Evolutionary conservation across 192 early-diverging fungal genomes (phyloP), one percentile per base, ranked within the genome.

Genomic region (Entomortierella beljakovae): DNA sequence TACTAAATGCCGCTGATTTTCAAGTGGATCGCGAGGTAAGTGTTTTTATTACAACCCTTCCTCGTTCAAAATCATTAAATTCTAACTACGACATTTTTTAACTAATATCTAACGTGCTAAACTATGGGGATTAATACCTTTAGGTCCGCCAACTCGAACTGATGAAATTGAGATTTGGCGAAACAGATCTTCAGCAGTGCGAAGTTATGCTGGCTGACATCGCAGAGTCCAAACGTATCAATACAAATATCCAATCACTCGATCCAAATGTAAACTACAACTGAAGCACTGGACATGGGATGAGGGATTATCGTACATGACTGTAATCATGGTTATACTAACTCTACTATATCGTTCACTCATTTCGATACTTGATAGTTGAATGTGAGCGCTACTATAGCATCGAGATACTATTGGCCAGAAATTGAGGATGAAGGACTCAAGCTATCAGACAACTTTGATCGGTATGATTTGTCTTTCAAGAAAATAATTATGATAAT

Each of bases 201-300:
- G 92, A 94, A 57, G 92, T 95, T 8, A 95, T 95, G 93, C 80
- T 95, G 6, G 92, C 91, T 60, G 93, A 95, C 56, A 71, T 94
- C 31, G 87, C 89, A 15, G 92, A 93, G 40, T 94, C 93, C 0
- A 88, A 89, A 40, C 83, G 93, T 25, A 80, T 91, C 13, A 84
- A 88, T 38, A 81, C 82, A 52, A 80, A 81, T 53, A 80, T 90
- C n/a, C 64, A 82, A 23, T 82, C 85, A 9, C 49, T 63, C 16
- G 48, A 54, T 51, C 70, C 71, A n/a, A 26, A 42, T 26, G 80
- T 73, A 82, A 55, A 31, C n/a, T n/a, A n/a, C n/a, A n/a, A n/a
- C n/a, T n/a, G n/a, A n/a, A n/a, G n/a, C n/a, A n/a, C n/a, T n/a
- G n/a, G n/a, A n/a, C n/a, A n/a, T n/a, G n/a, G n/a, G n/a, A n/a